Percentiles rank a stretch among this genome's conserved stretches.
These are phyloP conservation scores for Ramaria rubella DNA, from an alignment of 768 basidiomycete genomes.

Conservation along the genomic window DNA sequence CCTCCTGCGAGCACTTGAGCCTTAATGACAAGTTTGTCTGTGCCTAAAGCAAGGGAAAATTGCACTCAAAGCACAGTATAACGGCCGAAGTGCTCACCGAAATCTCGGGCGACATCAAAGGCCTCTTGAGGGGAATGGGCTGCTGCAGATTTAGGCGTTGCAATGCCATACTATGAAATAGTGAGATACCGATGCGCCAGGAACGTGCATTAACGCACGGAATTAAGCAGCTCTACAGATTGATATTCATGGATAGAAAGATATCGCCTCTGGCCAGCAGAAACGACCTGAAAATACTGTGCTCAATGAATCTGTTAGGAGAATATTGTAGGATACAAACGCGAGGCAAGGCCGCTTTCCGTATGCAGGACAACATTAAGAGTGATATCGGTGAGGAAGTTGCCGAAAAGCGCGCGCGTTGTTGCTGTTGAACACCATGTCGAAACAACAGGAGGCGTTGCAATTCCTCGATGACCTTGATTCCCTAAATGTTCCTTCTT, in stretches of 20 bases:
- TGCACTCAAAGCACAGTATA: background rate
- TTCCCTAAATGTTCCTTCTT: constrained; percentile 37
- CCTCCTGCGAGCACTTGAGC: constrained; percentile 99
- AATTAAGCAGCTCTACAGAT: constrained; percentile 89
- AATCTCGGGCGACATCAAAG: constrained; percentile 78
- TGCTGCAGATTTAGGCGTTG: constrained; percentile 84
- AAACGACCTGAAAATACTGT: constrained; percentile 42
- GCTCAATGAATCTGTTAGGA: constrained; percentile 8
- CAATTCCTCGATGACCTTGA: constrained; percentile 94
- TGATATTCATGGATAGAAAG: constrained; percentile 99
- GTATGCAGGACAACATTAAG: constrained; percentile 61
- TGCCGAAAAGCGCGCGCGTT: background rate
- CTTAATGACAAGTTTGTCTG: constrained; percentile 86
- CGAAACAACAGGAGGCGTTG: constrained; percentile 83
- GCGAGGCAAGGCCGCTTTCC: constrained; percentile 61
- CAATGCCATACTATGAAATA: constrained; percentile 80
- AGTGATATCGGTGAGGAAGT: constrained; percentile 18
- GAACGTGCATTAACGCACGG: constrained; percentile 50
- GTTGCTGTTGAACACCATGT: constrained; percentile 41
- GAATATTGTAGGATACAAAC: constrained; percentile 33
- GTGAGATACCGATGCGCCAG: background rate
- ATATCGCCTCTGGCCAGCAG: constrained; percentile 81
- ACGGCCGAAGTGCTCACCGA: constrained; percentile 56
- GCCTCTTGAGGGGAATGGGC: constrained; percentile 90
- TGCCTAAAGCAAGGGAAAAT: constrained; percentile 37